Conservation (phyloP, 768 basidiomycete species). For the Strobilomyces dryophilus region DNA sequence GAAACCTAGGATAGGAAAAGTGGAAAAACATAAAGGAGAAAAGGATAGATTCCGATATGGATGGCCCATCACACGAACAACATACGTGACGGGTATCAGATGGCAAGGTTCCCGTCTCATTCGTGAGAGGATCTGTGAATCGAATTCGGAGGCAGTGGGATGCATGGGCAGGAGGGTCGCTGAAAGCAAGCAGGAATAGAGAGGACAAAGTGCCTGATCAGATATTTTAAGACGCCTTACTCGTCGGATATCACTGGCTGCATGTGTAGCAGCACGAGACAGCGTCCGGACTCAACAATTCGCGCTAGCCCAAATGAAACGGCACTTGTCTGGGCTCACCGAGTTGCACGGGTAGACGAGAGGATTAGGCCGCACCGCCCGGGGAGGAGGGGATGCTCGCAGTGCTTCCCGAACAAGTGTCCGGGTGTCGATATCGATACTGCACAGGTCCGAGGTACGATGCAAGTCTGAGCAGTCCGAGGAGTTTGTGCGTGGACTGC, state of each 20-base stretch:
- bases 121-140: slow-evolving; percentile 27
- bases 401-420: not conserved
- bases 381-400: not conserved
- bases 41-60: slow-evolving; percentile 16
- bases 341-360: not conserved
- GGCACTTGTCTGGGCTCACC: not conserved
- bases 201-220: slow-evolving; percentile 18
- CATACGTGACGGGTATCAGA: slow-evolving; percentile 11
- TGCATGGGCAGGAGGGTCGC: slow-evolving; percentile 7
- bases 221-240: slow-evolving; percentile 15
- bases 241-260: slow-evolving; percentile 2
- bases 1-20: not conserved
- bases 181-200: slow-evolving; percentile 7
- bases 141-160: slow-evolving; percentile 6
- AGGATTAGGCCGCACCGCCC: no score
- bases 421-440: not conserved
- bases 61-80: slow-evolving; percentile 6
- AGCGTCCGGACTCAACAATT: not conserved
- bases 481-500: slow-evolving; percentile 11
- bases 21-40: slow-evolving; percentile 5
- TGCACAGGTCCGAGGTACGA: slow-evolving; percentile 1
- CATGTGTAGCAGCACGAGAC: not conserved
- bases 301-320: not conserved
- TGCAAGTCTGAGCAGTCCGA: slow-evolving; percentile 11
- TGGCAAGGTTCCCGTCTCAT: no score